Conservation (phyloP, 495 filamentous ascomycete species). For the Darksidea phi region DNA sequence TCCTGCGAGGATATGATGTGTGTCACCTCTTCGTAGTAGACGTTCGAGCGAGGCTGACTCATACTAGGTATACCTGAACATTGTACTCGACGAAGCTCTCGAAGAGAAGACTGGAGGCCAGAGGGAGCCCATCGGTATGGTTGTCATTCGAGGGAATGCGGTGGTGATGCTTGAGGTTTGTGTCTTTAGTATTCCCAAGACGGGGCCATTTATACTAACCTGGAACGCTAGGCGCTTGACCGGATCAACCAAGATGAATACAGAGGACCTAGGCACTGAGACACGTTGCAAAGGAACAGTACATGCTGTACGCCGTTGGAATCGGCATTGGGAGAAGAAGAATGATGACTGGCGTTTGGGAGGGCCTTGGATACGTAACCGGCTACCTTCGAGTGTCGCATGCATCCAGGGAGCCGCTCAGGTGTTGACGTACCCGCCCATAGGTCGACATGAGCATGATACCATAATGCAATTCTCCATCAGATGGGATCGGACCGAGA, state of each 20-base stretch:
- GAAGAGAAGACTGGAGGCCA: slow-evolving; percentile 92
- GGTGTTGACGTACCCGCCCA: too few relatives aligned
- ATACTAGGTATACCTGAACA: slow-evolving; percentile 90
- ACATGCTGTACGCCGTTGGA: background rate
- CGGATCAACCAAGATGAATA: slow-evolving; percentile 47
- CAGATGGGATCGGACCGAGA: background rate
- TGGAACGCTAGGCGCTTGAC: slow-evolving; percentile 52
- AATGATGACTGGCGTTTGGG: background rate
- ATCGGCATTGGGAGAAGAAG: background rate
- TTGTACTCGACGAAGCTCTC: slow-evolving; percentile 95
- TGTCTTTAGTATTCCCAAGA: slow-evolving; percentile 11
- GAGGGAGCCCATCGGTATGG: slow-evolving; percentile 89
- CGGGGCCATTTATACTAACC: slow-evolving; percentile 34
- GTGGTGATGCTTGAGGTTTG: slow-evolving; percentile 66
- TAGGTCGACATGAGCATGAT: slow-evolving; percentile 13
- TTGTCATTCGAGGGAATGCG: slow-evolving; percentile 54
- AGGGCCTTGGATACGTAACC: background rate
- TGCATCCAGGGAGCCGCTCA: too few relatives aligned
- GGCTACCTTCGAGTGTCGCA: too few relatives aligned
- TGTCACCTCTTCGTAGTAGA: background rate
- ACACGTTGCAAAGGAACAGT: too few relatives aligned
- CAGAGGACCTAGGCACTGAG: slow-evolving; percentile 2
- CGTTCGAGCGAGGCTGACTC: background rate
- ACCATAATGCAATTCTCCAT: slow-evolving; percentile 2
- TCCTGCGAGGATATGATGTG: slow-evolving; percentile 95